phyloP scores from a whole-genome alignment of 352 stramenopile species.

The Phytophthora pseudosyringae region DNA sequence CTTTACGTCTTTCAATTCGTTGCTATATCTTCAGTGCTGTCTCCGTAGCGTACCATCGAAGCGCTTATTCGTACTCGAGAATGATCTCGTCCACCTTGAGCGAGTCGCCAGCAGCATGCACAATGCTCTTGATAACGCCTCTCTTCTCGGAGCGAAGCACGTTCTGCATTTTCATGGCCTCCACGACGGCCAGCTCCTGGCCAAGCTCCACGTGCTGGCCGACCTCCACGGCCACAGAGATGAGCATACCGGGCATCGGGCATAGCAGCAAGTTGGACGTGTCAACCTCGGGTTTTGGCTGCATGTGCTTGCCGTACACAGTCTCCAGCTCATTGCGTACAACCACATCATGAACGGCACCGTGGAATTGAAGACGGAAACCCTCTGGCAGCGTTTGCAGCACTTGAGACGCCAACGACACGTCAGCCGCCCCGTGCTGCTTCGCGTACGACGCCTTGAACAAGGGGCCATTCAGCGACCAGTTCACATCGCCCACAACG shows the following conservation, averaged over 20 bases:
- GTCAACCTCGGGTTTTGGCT: slow-evolving; percentile 91
- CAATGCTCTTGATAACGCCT: slow-evolving; percentile 88
- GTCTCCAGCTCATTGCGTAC: slow-evolving; percentile 92
- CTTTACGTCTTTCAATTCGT: not conserved
- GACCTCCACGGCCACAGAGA: slow-evolving; percentile 82
- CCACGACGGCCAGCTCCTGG: slow-evolving; percentile 95
- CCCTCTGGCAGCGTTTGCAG: slow-evolving; percentile 68
- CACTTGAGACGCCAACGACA: slow-evolving; percentile 63
- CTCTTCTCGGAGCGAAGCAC: slow-evolving; percentile 92
- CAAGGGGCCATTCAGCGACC: slow-evolving; percentile 64
- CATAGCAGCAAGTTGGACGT: slow-evolving; percentile 91
- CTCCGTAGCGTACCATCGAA: not conserved
- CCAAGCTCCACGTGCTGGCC: slow-evolving; percentile 94
- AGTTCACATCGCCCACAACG: slow-evolving; percentile 60
- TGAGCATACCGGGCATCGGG: slow-evolving; percentile 96
- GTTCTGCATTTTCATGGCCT: slow-evolving; percentile 99
- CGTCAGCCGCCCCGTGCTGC: slow-evolving; percentile 30
- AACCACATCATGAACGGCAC: slow-evolving; percentile 88
- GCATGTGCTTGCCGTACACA: slow-evolving; percentile 89
- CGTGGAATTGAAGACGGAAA: slow-evolving; percentile 86
- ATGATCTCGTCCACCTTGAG: slow-evolving; percentile 93
- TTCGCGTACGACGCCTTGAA: slow-evolving; percentile 56
- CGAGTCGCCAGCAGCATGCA: slow-evolving; percentile 81
- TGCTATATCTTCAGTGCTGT: not conserved
- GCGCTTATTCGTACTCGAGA: slow-evolving; percentile 89